phyloP scores from a whole-genome alignment of 75 land plant genomes.

The Sequoiadendron giganteum region DNA sequence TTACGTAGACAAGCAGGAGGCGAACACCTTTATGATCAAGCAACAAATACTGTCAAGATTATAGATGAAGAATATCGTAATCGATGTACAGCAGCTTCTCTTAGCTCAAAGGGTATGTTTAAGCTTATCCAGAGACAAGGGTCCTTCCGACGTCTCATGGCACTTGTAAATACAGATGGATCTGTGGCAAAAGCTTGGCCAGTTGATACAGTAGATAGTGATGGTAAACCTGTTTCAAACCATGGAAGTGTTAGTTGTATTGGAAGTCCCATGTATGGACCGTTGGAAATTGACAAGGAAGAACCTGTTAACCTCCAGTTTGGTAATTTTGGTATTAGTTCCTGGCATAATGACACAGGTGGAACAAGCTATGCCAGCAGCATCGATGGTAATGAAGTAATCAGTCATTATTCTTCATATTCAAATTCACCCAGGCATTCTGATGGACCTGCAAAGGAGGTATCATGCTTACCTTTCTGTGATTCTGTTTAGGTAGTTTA shows the following conservation, averaged over 20 bases:
- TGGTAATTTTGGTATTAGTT: constrained; percentile 90
- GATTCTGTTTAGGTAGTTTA: neutral
- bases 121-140: constrained; percentile 35
- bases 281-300: constrained; percentile 20
- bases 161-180: constrained; percentile 84
- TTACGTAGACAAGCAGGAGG: constrained; percentile 71
- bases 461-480: constrained; percentile 13
- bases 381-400: constrained; percentile 46
- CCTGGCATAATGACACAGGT: constrained; percentile 73
- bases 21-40: constrained; percentile 74
- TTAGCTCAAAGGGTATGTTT: constrained; percentile 92
- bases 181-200: constrained; percentile 95
- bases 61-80: constrained; percentile 83
- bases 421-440: constrained; percentile 72
- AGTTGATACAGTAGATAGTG: constrained; percentile 11
- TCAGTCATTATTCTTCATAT: constrained; percentile 55
- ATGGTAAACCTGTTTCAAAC: neutral
- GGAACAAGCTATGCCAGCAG: constrained; percentile 69
- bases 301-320: constrained; percentile 87
- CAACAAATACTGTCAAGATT: constrained; percentile 70
- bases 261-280: constrained; percentile 36
- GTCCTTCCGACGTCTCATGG: constrained; percentile 76
- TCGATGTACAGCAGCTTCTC: constrained; percentile 72
- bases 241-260: constrained; percentile 3
- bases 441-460: constrained; percentile 84